Conservation (phyloP, 164 flowering plant genomes). For the Tetrastigma voinierianum region DNA sequence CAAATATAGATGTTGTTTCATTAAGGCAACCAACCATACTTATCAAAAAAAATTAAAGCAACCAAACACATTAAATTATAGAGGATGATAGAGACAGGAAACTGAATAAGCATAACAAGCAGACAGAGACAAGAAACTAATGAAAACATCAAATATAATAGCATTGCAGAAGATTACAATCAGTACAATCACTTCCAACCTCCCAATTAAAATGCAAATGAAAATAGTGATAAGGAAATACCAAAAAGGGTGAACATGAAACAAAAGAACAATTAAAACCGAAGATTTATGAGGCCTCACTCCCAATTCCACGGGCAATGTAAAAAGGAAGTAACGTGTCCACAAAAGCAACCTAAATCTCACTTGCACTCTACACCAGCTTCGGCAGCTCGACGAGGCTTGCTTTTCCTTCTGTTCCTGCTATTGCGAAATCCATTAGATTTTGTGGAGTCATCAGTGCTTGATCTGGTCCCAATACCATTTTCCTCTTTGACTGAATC, state of each 20-base stretch:
- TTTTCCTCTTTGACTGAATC: conserved; percentile 37
- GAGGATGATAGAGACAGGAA: background rate
- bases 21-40: background rate
- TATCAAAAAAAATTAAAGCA: too few species aligned
- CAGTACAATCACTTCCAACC: conserved; percentile 22
- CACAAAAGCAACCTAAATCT: conserved; percentile 12
- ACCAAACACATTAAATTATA: background rate
- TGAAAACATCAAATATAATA: conserved; percentile 15
- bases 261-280: conserved; percentile 16
- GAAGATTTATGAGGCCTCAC: conserved; percentile 24
- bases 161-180: conserved; percentile 25
- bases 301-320: conserved; percentile 10
- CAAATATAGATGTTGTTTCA: background rate
- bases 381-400: conserved; percentile 62
- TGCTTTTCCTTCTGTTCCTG: conserved; percentile 56
- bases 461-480: conserved; percentile 32
- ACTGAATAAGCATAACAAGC: background rate
- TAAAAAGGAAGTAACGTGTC: conserved; percentile 8
- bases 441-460: conserved; percentile 30
- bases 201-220: conserved; percentile 19
- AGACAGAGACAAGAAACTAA: conserved; percentile 5
- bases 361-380: conserved; percentile 64
- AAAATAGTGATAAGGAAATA: conserved; percentile 9
- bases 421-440: conserved; percentile 45
- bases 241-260: conserved; percentile 9